phyloP scores from a whole-genome alignment of 2,329 filamentous ascomycete species.

The Cladosporium austrohemisphaericum region DNA sequence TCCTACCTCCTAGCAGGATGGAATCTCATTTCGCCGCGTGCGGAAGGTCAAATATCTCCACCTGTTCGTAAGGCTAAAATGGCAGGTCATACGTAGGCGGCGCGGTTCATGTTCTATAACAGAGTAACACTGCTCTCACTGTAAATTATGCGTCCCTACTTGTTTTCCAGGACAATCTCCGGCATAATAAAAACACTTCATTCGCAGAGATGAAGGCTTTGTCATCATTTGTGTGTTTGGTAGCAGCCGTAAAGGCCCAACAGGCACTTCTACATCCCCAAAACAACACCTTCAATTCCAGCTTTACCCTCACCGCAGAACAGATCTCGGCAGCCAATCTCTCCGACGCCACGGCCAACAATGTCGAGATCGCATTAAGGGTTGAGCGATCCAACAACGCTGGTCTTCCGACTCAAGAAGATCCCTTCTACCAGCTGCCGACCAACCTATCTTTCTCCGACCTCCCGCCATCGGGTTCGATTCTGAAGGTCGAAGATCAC shows the following conservation, averaged over 20 bases:
- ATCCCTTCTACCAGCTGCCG: constrained; percentile 41
- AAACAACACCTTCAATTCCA: constrained; percentile 27
- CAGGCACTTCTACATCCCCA: constrained; percentile 10
- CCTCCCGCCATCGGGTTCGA: constrained; percentile 32
- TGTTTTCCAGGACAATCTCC: too few relatives aligned
- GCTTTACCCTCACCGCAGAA: constrained; percentile 19
- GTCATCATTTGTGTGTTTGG: not conserved
- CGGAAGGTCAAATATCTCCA: too few relatives aligned
- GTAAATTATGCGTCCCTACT: too few relatives aligned
- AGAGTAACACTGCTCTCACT: too few relatives aligned
- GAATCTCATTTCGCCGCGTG: too few relatives aligned
- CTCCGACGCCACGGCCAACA: constrained; percentile 17
- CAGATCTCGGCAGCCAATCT: constrained; percentile 25
- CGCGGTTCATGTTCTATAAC: too few relatives aligned
- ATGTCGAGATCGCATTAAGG: constrained; percentile 25
- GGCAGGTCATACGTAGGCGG: too few relatives aligned
- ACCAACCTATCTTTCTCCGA: constrained; percentile 17
- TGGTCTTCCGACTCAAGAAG: constrained; percentile 24
- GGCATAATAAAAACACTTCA: too few relatives aligned
- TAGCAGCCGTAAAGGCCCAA: not conserved
- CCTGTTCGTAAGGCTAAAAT: too few relatives aligned
- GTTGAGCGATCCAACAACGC: constrained; percentile 31
- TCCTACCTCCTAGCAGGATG: too few relatives aligned
- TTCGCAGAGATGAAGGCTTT: too few relatives aligned
- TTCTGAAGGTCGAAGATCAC: constrained; percentile 41